Percentiles rank a stretch among this genome's conserved stretches.
phyloP scores from a whole-genome alignment of 306 rosid genomes.

The Elaeagnus macrophylla region DNA sequence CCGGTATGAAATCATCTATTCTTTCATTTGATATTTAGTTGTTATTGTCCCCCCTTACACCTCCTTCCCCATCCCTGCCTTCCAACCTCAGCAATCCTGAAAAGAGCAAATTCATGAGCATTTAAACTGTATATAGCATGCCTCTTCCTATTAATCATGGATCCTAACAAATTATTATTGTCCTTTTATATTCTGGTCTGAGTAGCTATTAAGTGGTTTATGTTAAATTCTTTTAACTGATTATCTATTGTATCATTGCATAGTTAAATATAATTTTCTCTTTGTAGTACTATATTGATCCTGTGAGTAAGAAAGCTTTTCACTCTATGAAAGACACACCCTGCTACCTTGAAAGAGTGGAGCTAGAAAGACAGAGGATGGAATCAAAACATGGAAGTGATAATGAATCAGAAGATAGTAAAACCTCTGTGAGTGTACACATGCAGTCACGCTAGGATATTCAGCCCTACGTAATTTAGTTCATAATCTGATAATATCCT shows the following conservation, averaged over 20 bases:
- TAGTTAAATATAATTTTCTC: neutral
- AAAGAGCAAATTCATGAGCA: too few species aligned
- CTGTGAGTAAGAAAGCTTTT: constrained; percentile 43
- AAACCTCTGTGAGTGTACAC: constrained; percentile 29
- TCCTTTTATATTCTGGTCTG: neutral
- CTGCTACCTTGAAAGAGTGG: constrained; percentile 44
- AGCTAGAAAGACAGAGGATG: constrained; percentile 27
- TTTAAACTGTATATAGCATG: too few species aligned
- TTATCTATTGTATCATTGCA: neutral
- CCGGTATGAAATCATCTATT: constrained; percentile 31
- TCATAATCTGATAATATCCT: neutral
- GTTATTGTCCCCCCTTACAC: too few species aligned
- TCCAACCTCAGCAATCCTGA: too few species aligned
- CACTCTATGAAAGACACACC: constrained; percentile 45
- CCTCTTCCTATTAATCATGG: neutral
- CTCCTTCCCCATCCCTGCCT: too few species aligned
- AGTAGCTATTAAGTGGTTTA: neutral
- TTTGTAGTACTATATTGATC: constrained; percentile 59
- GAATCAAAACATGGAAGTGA: constrained; percentile 20
- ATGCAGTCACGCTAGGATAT: constrained; percentile 11
- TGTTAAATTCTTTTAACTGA: constrained; percentile 1
- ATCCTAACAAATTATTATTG: too few species aligned
- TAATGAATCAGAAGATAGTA: constrained; percentile 21
- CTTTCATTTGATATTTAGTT: neutral
- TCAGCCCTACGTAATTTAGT: neutral